These are phyloP conservation scores for Phyllosticta capitalensis DNA, from an alignment of 2,329 filamentous ascomycete genomes.

Conservation along the genomic window DNA sequence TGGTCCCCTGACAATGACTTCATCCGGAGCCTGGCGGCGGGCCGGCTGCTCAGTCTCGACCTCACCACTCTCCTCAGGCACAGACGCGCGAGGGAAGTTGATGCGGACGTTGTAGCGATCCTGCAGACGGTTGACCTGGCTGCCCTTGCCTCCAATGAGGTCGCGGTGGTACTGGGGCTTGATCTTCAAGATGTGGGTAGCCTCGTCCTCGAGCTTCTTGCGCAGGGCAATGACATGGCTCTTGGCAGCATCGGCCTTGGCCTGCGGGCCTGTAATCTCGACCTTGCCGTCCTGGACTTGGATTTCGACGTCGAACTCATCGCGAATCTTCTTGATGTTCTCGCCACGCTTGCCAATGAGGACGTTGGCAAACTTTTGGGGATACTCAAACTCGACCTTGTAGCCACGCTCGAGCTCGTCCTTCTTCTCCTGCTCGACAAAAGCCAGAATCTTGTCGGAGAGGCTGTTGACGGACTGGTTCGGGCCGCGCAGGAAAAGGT, in stretches of 20 bases:
- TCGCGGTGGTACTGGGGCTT: slow-evolving; percentile 91
- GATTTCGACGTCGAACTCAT: slow-evolving; percentile 65
- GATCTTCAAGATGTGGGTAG: slow-evolving; percentile 77
- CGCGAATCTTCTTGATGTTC: slow-evolving; percentile 59
- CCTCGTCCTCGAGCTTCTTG: slow-evolving; percentile 83
- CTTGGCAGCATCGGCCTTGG: slow-evolving; percentile 83
- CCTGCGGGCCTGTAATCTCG: slow-evolving; percentile 89
- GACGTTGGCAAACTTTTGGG: slow-evolving; percentile 88
- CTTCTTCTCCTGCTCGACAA: slow-evolving; percentile 78
- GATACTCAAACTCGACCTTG: slow-evolving; percentile 80
- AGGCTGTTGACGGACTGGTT: slow-evolving; percentile 62
- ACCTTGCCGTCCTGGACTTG: slow-evolving; percentile 92
- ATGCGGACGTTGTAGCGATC: slow-evolving; percentile 89
- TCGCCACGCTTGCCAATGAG: slow-evolving; percentile 59
- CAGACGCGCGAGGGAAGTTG: slow-evolving; percentile 72
- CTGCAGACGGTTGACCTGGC: slow-evolving; percentile 84
- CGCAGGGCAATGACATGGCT: slow-evolving; percentile 69
- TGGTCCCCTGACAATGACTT: slow-evolving; percentile 83
- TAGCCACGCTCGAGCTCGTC: slow-evolving; percentile 92
- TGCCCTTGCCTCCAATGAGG: slow-evolving; percentile 80
- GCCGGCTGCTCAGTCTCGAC: slow-evolving; percentile 48
- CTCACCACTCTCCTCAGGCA: slow-evolving; percentile 61
- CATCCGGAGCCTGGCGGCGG: slow-evolving; percentile 68
- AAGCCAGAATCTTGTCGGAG: slow-evolving; percentile 61
- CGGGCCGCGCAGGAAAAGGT: slow-evolving; percentile 69